Evolutionary conservation across 176 grass and related monocot species (phyloP).

Genomic region (Oryza officinalis): DNA sequence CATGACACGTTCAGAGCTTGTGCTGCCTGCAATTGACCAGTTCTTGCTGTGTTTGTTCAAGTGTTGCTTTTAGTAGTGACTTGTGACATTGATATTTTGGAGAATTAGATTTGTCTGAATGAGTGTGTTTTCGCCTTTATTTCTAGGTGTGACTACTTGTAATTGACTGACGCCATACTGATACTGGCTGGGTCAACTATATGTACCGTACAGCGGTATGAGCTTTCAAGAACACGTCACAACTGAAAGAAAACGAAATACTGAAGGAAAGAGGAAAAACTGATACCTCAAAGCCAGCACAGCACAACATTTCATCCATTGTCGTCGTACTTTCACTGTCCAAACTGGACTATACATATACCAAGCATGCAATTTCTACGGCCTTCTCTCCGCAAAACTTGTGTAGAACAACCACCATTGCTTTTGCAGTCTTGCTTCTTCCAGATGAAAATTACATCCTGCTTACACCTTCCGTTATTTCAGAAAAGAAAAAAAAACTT

Average conservation of each 20-base stretch:
- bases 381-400: background rate
- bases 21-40: background rate
- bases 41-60: background rate
- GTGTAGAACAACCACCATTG: background rate
- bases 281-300: background rate
- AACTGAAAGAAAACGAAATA: background rate
- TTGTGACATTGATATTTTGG: background rate
- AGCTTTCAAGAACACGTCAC: background rate
- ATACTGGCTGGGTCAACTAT: background rate
- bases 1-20: background rate
- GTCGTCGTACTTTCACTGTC: background rate
- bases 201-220: background rate
- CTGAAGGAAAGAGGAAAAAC: background rate
- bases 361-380: background rate
- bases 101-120: background rate
- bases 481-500: background rate
- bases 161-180: background rate
- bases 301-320: background rate
- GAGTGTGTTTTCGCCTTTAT: background rate
- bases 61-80: background rate
- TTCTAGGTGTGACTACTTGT: background rate
- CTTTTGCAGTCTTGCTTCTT: background rate
- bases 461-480: background rate
- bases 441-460: background rate
- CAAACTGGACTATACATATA: background rate